Conservation (phyloP, 192 early-diverging fungal genomes). For the Linnemannia elongata region DNA sequence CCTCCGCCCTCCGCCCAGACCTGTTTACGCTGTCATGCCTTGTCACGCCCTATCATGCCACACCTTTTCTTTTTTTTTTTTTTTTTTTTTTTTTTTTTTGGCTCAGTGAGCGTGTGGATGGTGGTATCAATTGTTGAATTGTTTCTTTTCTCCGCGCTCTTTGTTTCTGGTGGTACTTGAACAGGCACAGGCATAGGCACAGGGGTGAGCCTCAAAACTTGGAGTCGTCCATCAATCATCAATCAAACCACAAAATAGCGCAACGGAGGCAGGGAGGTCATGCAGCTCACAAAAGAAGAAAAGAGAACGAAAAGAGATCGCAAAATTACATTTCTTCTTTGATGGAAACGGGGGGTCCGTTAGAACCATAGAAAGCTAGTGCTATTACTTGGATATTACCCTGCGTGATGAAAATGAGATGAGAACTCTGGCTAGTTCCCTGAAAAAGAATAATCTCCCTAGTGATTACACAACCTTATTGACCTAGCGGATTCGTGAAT, state of each 20-base stretch:
- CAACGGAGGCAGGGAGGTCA: not conserved
- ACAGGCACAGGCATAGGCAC: no score
- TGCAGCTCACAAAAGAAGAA: slow-evolving; percentile 1
- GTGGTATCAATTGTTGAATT: no score
- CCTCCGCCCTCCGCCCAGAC: not conserved
- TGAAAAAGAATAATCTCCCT: no score
- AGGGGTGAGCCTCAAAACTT: not conserved
- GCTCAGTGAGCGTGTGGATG: no score
- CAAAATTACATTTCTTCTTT: not conserved
- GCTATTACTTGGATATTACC: no score
- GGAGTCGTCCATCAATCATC: not conserved
- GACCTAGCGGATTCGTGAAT: no score
- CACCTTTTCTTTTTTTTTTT: no score
- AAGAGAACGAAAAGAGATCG: not conserved
- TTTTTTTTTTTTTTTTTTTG: not conserved
- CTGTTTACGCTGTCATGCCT: no score
- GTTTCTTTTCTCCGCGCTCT: not conserved
- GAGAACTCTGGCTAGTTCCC: no score
- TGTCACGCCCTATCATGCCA: not conserved
- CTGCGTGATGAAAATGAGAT: no score
- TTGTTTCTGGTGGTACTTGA: no score
- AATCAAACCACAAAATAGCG: not conserved
- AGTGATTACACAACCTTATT: no score
- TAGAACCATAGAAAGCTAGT: not conserved
- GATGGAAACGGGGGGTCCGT: not conserved